Conservation (phyloP, 2,329 filamentous ascomycete species). For the Grosmannia serpens region DNA sequence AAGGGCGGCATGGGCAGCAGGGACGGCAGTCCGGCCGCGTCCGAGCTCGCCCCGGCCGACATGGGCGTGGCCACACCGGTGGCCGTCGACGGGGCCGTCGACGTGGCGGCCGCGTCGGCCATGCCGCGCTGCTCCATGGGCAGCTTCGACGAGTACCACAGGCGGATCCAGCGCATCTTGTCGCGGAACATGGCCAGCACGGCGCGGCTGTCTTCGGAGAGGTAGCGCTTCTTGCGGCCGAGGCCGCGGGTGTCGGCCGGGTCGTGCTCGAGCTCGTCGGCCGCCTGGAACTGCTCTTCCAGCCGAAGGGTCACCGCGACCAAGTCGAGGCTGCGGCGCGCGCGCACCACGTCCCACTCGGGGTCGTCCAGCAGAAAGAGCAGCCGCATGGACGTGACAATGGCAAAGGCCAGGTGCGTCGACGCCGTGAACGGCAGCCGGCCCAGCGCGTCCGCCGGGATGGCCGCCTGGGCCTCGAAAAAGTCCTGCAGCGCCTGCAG, state of each 20-base stretch:
- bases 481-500: conserved; percentile 19
- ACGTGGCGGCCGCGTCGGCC: background rate
- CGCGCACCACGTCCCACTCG: conserved; percentile 25
- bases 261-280: conserved; percentile 14
- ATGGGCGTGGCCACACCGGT: background rate
- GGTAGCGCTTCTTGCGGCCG: conserved; percentile 12
- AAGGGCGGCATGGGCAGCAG: background rate
- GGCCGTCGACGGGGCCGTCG: background rate
- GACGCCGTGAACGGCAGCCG: conserved; percentile 20
- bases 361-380: conserved; percentile 20
- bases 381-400: conserved; percentile 24
- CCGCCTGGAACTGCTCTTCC: conserved; percentile 16
- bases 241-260: background rate
- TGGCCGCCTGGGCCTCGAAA: conserved; percentile 15
- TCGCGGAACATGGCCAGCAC: conserved; percentile 21
- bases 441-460: conserved; percentile 16
- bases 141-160: conserved; percentile 22
- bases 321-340: conserved; percentile 23
- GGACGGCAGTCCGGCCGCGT: background rate
- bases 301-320: conserved; percentile 16
- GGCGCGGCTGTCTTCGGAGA: conserved; percentile 18
- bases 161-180: conserved; percentile 27
- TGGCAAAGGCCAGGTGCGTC: conserved; percentile 21
- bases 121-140: background rate
- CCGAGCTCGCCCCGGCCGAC: background rate